Percentiles rank a stretch among this genome's conserved stretches.
Conservation (phyloP, 1,139 yeast species). For the Williopsis jadinii region DNA sequence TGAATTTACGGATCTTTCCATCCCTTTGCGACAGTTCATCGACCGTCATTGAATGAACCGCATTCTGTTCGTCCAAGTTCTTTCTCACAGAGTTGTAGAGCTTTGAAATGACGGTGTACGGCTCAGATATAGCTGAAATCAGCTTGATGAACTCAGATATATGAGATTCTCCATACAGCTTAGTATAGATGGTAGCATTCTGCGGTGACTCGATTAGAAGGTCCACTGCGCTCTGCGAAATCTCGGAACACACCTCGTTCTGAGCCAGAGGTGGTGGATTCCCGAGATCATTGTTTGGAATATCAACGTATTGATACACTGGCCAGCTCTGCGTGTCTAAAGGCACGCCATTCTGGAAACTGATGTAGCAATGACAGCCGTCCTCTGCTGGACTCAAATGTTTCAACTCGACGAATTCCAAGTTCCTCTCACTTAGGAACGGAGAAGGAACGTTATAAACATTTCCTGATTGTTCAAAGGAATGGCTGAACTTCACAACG, state of each 20-base stretch:
- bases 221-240: constrained; percentile 18
- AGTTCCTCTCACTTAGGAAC: constrained; percentile 10
- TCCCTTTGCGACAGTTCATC: constrained; percentile 14
- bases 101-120: constrained; percentile 8
- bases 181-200: constrained; percentile 22
- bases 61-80: constrained; percentile 17
- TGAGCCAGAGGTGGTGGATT: constrained; percentile 9
- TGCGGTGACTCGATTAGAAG: constrained; percentile 22
- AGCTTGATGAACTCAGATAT: constrained; percentile 7
- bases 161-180: constrained; percentile 12
- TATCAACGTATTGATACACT: constrained; percentile 16
- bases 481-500: constrained; percentile 8
- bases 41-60: constrained; percentile 15
- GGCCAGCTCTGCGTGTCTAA: constrained; percentile 21
- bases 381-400: constrained; percentile 12
- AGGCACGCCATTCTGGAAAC: constrained; percentile 10
- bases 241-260: constrained; percentile 21
- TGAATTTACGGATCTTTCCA: constrained; percentile 13
- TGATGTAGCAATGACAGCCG: constrained; percentile 25
- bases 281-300: constrained; percentile 5
- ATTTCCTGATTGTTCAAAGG: constrained; percentile 5
- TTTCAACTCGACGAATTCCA: constrained; percentile 23
- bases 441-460: constrained; percentile 18
- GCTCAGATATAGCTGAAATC: constrained; percentile 6
- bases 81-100: constrained; percentile 15